A percentile compares a stretch with the other conserved stretches of the same genome.
Conservation (phyloP, 192 early-diverging fungal genomes). For the Entomortierella lignicola region DNA sequence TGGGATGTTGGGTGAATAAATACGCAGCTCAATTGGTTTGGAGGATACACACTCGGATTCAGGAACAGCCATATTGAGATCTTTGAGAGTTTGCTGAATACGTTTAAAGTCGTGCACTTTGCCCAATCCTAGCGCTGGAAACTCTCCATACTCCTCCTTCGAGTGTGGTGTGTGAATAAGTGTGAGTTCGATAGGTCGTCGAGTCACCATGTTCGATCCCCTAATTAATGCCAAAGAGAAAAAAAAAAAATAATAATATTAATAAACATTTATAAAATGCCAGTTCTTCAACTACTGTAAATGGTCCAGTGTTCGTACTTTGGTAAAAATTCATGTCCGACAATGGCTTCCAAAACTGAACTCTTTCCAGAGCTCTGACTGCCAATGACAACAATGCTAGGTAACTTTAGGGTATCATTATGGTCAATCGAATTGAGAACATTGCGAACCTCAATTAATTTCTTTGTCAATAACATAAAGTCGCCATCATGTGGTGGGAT, state of each 20-base stretch:
- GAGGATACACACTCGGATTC: slow-evolving; percentile 91
- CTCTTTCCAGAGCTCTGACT: slow-evolving; percentile 89
- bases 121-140: slow-evolving; percentile 85
- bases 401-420: slow-evolving; percentile 82
- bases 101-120: slow-evolving; percentile 90
- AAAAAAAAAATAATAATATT: neutral
- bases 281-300: neutral
- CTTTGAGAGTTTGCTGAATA: slow-evolving; percentile 92
- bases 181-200: slow-evolving; percentile 87
- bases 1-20: slow-evolving; percentile 87
- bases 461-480: slow-evolving; percentile 90
- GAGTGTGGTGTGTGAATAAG: slow-evolving; percentile 83
- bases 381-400: slow-evolving; percentile 90
- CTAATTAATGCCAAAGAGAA: slow-evolving; percentile 30
- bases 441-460: slow-evolving; percentile 94
- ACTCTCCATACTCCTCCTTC: slow-evolving; percentile 85
- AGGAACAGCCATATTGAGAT: slow-evolving; percentile 95
- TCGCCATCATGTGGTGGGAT: slow-evolving; percentile 77
- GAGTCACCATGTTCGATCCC: slow-evolving; percentile 86
- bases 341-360: slow-evolving; percentile 89
- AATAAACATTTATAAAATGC: too few species aligned
- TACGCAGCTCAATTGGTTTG: slow-evolving; percentile 85
- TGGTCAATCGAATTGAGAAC: slow-evolving; percentile 89
- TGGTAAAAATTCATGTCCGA: slow-evolving; percentile 87
- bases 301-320: slow-evolving; percentile 61